phyloP scores from a whole-genome alignment of 345 rosid genomes.

The Salix udensis region DNA sequence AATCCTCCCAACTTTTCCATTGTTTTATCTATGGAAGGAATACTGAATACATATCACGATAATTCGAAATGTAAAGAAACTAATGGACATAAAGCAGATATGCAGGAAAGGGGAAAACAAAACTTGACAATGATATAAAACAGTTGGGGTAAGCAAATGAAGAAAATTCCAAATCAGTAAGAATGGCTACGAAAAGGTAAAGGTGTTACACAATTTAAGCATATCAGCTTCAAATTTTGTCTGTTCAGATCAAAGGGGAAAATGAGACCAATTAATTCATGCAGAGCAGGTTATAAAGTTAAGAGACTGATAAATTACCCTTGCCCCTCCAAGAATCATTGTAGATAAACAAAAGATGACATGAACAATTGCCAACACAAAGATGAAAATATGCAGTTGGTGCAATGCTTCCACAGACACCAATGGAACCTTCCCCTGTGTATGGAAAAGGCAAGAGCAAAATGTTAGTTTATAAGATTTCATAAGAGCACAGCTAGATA shows the following conservation, averaged over 20 bases:
- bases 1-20: conserved; percentile 78
- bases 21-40: conserved; percentile 46
- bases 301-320: conserved; percentile 39
- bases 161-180: too few species aligned
- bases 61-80: too few species aligned
- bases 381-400: conserved; percentile 83
- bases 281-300: background rate
- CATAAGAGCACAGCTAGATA: background rate
- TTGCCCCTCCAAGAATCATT: conserved; percentile 70
- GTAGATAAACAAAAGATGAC: conserved; percentile 71
- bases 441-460: background rate
- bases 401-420: conserved; percentile 74
- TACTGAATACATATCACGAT: background rate
- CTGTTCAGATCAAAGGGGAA: background rate
- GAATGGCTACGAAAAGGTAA: too few species aligned
- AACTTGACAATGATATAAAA: too few species aligned
- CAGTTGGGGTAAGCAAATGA: too few species aligned
- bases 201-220: too few species aligned
- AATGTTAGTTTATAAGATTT: background rate
- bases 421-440: conserved; percentile 61
- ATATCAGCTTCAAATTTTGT: background rate
- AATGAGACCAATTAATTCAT: background rate
- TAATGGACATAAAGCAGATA: too few species aligned
- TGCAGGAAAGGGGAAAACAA: too few species aligned
- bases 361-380: conserved; percentile 79